Base-by-base conservation (phyloP, 1,284 basidiomycete genomes). In the Agroathelia rolfsii region DNA sequence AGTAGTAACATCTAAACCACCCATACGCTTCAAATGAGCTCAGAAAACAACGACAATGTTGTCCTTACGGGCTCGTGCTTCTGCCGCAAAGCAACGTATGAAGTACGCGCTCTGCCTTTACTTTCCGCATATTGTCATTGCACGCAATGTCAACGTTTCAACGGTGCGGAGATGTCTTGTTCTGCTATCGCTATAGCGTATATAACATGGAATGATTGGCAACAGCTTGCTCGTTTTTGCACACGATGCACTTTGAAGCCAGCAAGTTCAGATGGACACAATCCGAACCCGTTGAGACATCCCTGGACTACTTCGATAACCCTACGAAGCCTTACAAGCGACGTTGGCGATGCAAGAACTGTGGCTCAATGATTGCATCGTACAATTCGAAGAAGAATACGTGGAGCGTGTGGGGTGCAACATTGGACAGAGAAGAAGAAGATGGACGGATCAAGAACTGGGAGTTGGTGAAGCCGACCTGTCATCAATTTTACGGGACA, bases 281-380 rank as follows among this genome's bases (percentile, higher is more conserved):
- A 17, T 16, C 27, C 9, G 18, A 30, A 3, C 28, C 37, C 8
- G 24, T 13, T 14, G 28, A 35, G 15, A 23, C 41, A 4, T 10
- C 30, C 18, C 19, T 28, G 20, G 34, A 44, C 29, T 32, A 51
- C 2, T 77, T 66, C 46, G 46, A 54, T 17, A 59, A 68, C 24
- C 55, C 61, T 5, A 40, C 39, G 34, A 73, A 34, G 8, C 24
- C 15, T 2, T 38, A 16, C 14, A 32, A 24, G 37, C 34, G 22
- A 23, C 39, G 46, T 7, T 43, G 36, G 17, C 28, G 46, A 10
- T 48, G 46, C 37, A 40, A 39, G 24, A 37, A 11, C 1, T 48
- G 46, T 24, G 45, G 39, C 24, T 37, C 37, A 25, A 28, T 32
- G 18, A 36, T 42, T 16, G 41, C 46, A 5, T 25, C 35, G 2